Evolutionary conservation across 345 rosid genomes (phyloP).

Genomic region (Rhizophora mangle): DNA sequence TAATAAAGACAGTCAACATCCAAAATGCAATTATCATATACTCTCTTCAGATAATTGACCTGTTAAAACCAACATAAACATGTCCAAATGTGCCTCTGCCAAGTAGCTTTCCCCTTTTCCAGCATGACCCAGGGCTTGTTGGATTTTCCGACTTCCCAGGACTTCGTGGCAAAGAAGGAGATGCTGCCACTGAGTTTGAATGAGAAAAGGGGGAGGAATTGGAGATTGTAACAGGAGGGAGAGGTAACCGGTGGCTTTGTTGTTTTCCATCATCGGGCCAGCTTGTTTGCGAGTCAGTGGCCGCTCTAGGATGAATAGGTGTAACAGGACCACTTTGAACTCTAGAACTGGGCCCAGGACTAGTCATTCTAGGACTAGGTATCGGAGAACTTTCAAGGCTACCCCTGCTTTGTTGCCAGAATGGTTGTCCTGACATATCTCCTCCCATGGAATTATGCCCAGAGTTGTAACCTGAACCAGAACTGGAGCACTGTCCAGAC

Average conservation of each 20-base stretch:
- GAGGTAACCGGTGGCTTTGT: conserved; percentile 86
- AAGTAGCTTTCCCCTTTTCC: conserved; percentile 70
- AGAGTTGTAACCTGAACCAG: conserved; percentile 93
- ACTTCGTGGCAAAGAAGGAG: conserved; percentile 95
- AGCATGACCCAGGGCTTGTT: conserved; percentile 57
- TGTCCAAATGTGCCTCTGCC: conserved; percentile 89
- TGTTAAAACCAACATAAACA: conserved; percentile 72
- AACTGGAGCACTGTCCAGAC: conserved; percentile 96
- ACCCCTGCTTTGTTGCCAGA: conserved; percentile 93
- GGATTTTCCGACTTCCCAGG: conserved; percentile 85
- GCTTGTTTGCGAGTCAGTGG: conserved; percentile 60
- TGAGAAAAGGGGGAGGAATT: conserved; percentile 81
- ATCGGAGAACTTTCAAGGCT: conserved; percentile 96
- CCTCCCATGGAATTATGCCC: conserved; percentile 96
- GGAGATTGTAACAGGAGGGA: conserved; percentile 70
- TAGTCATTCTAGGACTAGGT: conserved; percentile 94
- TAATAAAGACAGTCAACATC: background rate
- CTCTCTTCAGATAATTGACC: conserved; percentile 25
- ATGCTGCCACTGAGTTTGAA: conserved; percentile 78
- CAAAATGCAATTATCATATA: background rate
- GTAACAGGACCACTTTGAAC: conserved; percentile 98
- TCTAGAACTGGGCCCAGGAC: conserved; percentile 97
- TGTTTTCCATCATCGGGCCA: conserved; percentile 80
- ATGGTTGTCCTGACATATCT: conserved; percentile 77
- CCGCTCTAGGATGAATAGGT: conserved; percentile 90